Conservation (phyloP, 2,329 filamentous ascomycete species). For the Orbilia brochopaga region DNA sequence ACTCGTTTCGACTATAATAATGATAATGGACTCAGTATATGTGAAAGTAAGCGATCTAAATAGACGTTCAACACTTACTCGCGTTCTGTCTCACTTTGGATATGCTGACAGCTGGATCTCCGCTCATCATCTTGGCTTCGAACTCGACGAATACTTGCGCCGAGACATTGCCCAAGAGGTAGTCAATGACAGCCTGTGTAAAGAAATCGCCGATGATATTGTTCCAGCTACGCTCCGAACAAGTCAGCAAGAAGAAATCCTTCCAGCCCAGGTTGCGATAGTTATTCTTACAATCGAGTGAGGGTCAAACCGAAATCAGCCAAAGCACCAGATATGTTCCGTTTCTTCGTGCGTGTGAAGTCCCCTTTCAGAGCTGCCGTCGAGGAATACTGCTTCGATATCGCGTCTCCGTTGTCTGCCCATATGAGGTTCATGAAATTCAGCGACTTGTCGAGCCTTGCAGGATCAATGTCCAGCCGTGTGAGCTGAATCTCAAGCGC, state of each 20-base stretch:
- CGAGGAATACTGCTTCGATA: constrained; percentile 93
- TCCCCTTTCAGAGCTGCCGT: constrained; percentile 96
- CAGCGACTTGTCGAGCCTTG: constrained; percentile 75
- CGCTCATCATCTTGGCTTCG: constrained; percentile 88
- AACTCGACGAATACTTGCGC: constrained; percentile 90
- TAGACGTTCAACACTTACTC: constrained; percentile 57
- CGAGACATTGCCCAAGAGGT: constrained; percentile 85
- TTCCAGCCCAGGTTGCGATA: constrained; percentile 54
- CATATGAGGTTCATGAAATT: constrained; percentile 93
- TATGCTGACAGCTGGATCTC: constrained; percentile 88
- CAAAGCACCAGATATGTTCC: constrained; percentile 86
- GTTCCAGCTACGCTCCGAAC: constrained; percentile 64
- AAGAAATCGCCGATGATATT: constrained; percentile 99
- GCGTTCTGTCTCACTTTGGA: constrained; percentile 83
- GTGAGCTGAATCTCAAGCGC: constrained; percentile 81
- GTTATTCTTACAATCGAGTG: constrained; percentile 66
- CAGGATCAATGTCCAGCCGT: constrained; percentile 76
- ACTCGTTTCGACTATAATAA: constrained; percentile 73
- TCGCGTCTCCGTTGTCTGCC: constrained; percentile 96
- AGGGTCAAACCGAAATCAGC: constrained; percentile 90
- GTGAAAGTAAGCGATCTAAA: not conserved
- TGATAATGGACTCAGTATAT: constrained; percentile 4
- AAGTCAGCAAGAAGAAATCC: constrained; percentile 16
- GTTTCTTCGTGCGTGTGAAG: constrained; percentile 87
- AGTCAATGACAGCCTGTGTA: constrained; percentile 92